Evolutionary conservation across 148 eudicot genomes (phyloP), one percentile per base, ranked within the genome.

Genomic region (Spergularia bocconei): DNA sequence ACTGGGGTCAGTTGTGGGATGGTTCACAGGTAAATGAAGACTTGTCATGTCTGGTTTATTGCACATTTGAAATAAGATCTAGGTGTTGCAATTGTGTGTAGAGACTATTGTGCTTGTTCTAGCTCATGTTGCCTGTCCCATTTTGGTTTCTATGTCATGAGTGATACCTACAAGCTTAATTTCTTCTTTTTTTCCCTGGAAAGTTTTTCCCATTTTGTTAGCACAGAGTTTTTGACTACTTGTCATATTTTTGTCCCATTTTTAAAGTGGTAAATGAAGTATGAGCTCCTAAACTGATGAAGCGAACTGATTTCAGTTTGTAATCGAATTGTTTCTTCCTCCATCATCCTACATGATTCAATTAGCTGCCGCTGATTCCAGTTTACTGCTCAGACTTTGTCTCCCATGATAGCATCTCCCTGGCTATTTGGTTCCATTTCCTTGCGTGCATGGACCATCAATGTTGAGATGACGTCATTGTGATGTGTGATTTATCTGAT

Each of bases 1-100:
- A 93, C 69, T 91, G 98, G 97, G 98, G 98, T 75, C 97, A 93
- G 81, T 89, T 93, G 2, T 93, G 93, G 98, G 98, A 93, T 88
- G 97, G 98, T 68, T 93, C 97, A 69, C 98, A 93, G 83, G 98
- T 93, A 85, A 76, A 48, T 19, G 67, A 47, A 29, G 19, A 38
- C 74, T 77, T 61, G 10, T 7, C 16, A 21, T 67, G 38, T 33
- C 7, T 23, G 7, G 56, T 66, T 50, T 64, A 2, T 53, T 64
- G 60, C 72, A 20, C 52, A 41, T 69, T 47, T 11, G 39, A 62
- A 38, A 3, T 67, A 6, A 36, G 23, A 39, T 13, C 14, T 19
- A 38, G 25, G 14, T 72, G 66, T 47, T 57, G 57, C 41, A 71
- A 25, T 71, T 11, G 19, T 25, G 39, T 29, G 36, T 29, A 29